Evolutionary conservation across 768 basidiomycete species (phyloP).

Genomic region (Agaricus blazei): DNA sequence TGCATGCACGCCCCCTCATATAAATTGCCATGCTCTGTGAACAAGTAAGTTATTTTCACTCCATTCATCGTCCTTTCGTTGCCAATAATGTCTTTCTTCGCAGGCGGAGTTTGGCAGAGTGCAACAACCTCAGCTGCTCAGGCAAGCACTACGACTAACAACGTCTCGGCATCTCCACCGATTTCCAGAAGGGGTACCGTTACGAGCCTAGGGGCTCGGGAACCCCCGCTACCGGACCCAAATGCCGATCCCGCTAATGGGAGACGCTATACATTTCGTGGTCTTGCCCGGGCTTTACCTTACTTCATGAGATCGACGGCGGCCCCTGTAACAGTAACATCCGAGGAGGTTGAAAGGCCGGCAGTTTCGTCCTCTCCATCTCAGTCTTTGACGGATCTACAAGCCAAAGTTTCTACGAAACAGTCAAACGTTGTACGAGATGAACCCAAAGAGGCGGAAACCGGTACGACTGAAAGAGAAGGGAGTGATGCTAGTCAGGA

Average conservation of each 20-base stretch:
- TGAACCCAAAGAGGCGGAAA: neutral
- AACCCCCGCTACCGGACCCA: neutral
- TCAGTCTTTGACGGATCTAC: neutral
- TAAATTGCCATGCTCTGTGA: neutral
- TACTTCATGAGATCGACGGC: constrained; percentile 1
- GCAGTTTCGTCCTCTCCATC: neutral
- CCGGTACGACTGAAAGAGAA: neutral
- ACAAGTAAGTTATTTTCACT: neutral
- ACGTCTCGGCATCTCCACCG: neutral
- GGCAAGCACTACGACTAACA: neutral
- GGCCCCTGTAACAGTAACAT: neutral
- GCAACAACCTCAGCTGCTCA: neutral
- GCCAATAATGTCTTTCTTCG: constrained; percentile 3
- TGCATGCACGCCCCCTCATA: neutral
- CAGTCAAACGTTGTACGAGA: neutral
- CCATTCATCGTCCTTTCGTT: neutral
- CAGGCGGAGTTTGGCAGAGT: constrained; percentile 6
- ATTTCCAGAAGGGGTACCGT: neutral
- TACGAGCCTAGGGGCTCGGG: neutral
- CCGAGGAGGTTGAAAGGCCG: neutral
- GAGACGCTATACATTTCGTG: neutral
- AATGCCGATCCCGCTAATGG: neutral
- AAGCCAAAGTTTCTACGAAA: neutral
- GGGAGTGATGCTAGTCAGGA: neutral
- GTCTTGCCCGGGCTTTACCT: neutral